Conservation (phyloP, 2,329 filamentous ascomycete genomes). For the Pezicula neosporulosa region DNA sequence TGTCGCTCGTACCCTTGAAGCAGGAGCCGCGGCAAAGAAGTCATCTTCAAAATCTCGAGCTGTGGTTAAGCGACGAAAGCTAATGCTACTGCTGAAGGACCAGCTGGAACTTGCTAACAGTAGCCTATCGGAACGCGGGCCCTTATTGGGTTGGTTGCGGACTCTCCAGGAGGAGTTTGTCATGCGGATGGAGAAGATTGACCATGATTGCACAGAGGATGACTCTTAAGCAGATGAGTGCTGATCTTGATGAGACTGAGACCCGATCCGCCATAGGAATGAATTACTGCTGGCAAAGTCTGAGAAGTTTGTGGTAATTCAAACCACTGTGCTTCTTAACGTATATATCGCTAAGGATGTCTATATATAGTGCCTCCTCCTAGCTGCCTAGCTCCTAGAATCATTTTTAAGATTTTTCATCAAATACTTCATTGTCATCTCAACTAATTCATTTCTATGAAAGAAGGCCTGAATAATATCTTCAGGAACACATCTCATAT, state of each 20-base stretch:
- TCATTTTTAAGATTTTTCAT: no score
- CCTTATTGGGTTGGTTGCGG: slow-evolving; percentile 60
- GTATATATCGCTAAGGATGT: no score
- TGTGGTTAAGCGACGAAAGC: slow-evolving; percentile 61
- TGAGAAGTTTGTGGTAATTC: neutral
- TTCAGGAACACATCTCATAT: no score
- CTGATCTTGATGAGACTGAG: slow-evolving; percentile 4
- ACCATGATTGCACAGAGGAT: slow-evolving; percentile 29
- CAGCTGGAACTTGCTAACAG: slow-evolving; percentile 65
- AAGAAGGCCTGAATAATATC: no score
- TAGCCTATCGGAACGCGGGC: slow-evolving; percentile 61
- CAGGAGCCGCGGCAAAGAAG: slow-evolving; percentile 53
- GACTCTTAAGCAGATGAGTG: slow-evolving; percentile 3
- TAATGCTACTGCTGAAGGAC: slow-evolving; percentile 71
- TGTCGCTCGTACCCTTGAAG: slow-evolving; percentile 60
- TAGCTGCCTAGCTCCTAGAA: no score
- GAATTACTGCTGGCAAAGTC: neutral
- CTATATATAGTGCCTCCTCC: no score
- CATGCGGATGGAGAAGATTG: slow-evolving; percentile 61
- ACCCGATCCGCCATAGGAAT: no score
- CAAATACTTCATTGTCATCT: no score
- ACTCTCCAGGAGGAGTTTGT: slow-evolving; percentile 75
- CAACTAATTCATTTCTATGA: no score
- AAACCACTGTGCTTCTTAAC: neutral
- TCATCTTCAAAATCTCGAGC: slow-evolving; percentile 55